phyloP scores from a whole-genome alignment of 768 basidiomycete species.

The Baorangia bicolor region DNA sequence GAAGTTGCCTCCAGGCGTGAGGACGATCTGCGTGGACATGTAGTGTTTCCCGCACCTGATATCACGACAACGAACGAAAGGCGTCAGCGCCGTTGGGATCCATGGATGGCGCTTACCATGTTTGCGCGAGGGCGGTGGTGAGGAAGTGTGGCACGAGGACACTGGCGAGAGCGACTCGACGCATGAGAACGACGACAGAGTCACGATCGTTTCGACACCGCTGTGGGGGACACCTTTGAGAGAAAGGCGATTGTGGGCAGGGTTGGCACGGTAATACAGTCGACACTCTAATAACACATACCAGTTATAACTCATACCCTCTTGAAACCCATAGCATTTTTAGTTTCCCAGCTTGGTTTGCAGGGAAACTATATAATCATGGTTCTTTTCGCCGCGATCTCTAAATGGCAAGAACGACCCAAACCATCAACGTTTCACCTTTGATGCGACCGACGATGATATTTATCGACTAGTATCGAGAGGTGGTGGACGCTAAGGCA shows the following conservation, averaged over 20 bases:
- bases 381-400: too few relatives aligned
- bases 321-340: too few relatives aligned
- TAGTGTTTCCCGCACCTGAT: constrained; percentile 59
- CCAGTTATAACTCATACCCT: too few relatives aligned
- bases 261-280: neutral
- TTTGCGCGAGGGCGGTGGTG: constrained; percentile 20
- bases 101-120: constrained; percentile 22
- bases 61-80: neutral
- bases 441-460: too few relatives aligned
- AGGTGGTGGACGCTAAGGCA: too few relatives aligned
- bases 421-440: too few relatives aligned
- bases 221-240: neutral
- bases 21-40: constrained; percentile 40
- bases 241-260: neutral
- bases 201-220: neutral
- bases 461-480: too few relatives aligned
- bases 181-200: constrained; percentile 6
- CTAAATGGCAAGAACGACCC: too few relatives aligned
- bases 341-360: too few relatives aligned
- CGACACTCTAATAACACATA: too few relatives aligned
- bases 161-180: constrained; percentile 1
- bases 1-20: constrained; percentile 52
- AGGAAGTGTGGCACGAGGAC: constrained; percentile 13
- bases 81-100: neutral
- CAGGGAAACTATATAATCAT: too few relatives aligned